Base-by-base conservation (phyloP, 441 rosid species). In the Adansonia grandidieri region DNA sequence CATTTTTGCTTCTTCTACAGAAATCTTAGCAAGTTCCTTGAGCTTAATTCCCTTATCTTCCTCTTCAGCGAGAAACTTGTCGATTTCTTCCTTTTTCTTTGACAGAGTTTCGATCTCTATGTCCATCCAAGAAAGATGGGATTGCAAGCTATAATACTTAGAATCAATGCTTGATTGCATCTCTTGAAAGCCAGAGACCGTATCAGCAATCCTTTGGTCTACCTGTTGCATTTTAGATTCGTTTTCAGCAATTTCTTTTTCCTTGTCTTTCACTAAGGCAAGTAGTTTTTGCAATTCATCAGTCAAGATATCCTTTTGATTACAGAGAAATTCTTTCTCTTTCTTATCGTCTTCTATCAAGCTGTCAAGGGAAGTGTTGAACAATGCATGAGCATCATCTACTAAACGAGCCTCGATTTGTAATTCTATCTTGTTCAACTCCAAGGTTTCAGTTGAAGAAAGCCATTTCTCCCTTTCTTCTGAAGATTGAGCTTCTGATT, bases 261-360 rank as follows among this genome's bases (percentile, higher is more conserved):
- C 94, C 81, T 93, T 95, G 45, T 85, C 86, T 84, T 82, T 90
- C 67, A 93, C 93, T 64, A 93, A 69, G 77, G 89, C 89, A 76
- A 93, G 91, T 44, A 95, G 81, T 72, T 86, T 79, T 72, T 87
- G 85, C 81, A 95, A 89, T 81, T 95, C 91, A 47, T 80, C 78
- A 1, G 81, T 67, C 58, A 95, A 88, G 40, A 77, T 77, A 40
- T 88, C 88, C 81, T 84, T 91, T 87, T 79, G 85, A 81, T 86
- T 84, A 77, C 65, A 71, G 53, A 91, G 85, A 71, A 64, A 71
- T 78, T 88, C 90, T 70, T 86, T 90, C 73, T 91, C 92, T 79
- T 75, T 87, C 80, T 56, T 82, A 47, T 90, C 97, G 82, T 89
- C 87, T 57, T 87, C 84, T 63, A 89, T 82, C 2, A 85, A 87